Evolutionary conservation across 1,139 yeast species (phyloP).

Genomic region (Kodamaea ohmeri): DNA sequence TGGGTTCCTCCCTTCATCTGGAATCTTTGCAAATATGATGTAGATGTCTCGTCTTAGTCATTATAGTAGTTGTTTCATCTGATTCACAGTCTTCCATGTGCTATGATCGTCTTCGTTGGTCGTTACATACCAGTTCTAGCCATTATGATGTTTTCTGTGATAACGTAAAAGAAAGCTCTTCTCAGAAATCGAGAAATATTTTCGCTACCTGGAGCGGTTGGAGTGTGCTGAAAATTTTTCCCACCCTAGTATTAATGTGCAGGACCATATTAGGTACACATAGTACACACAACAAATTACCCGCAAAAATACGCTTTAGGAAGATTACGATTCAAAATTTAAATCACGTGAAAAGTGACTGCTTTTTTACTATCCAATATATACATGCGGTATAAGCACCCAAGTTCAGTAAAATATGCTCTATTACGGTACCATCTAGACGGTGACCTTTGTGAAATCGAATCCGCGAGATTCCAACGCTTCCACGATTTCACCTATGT

Average conservation of each 20-base stretch:
- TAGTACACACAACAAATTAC: not conserved
- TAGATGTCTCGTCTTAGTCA: not conserved
- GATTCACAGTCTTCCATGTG: not conserved
- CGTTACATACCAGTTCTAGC: constrained; percentile 61
- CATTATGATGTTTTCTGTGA: constrained; percentile 34
- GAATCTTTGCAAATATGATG: not conserved
- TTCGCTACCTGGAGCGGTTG: constrained; percentile 7
- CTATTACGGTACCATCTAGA: constrained; percentile 10
- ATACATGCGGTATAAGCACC: constrained; percentile 4
- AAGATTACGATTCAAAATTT: not conserved
- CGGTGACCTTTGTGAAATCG: constrained; percentile 33
- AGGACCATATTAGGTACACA: constrained; percentile 2
- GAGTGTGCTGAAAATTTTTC: constrained; percentile 11
- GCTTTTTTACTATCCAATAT: constrained; percentile 13
- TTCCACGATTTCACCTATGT: constrained; percentile 42
- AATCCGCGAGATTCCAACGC: constrained; percentile 33
- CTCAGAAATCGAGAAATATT: constrained; percentile 13
- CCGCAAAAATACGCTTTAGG: not conserved
- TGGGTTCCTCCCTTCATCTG: not conserved
- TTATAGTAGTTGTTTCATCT: not conserved
- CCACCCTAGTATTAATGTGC: constrained; percentile 3
- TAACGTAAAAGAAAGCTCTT: constrained; percentile 14
- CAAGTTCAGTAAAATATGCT: constrained; percentile 1
- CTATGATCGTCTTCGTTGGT: not conserved
- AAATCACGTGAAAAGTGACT: constrained; percentile 18